phyloP scores from a whole-genome alignment of 306 rosid genomes.

The Cucurbita ficifolia region DNA sequence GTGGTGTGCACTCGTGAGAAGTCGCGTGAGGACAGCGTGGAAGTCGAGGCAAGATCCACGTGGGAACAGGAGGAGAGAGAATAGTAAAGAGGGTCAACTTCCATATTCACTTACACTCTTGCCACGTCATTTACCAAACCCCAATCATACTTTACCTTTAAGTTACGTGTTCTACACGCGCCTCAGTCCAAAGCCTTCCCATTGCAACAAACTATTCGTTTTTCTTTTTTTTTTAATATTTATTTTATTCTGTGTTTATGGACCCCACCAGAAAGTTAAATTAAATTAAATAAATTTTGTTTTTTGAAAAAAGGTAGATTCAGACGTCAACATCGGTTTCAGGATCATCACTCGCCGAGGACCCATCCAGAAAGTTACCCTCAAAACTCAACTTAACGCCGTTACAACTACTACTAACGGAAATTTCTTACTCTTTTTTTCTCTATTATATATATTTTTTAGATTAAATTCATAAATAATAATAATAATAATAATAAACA shows the following conservation, averaged over 20 bases:
- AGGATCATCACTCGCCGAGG: not conserved
- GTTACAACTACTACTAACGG: not conserved
- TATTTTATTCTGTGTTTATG: not conserved
- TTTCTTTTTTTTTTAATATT: not conserved
- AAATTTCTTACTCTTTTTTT: too few relatives aligned
- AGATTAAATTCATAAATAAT: too few relatives aligned
- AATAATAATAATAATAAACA: too few relatives aligned
- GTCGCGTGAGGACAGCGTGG: not conserved
- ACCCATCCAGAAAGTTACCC: not conserved
- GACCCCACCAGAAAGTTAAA: not conserved
- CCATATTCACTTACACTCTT: not conserved
- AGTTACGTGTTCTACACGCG: not conserved
- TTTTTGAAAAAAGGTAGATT: not conserved
- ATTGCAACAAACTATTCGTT: not conserved
- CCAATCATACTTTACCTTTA: not conserved
- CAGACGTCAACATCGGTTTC: slow-evolving; percentile 1
- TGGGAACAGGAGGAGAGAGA: not conserved
- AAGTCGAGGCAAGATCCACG: not conserved
- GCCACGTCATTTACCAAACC: not conserved
- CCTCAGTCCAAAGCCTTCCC: not conserved
- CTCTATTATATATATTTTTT: too few relatives aligned
- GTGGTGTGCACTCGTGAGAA: not conserved
- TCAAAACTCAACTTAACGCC: not conserved
- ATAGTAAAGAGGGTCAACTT: not conserved
- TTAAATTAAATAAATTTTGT: not conserved